Conservation (phyloP, 2,329 filamentous ascomycete species). For the Penicillium sp. region DNA sequence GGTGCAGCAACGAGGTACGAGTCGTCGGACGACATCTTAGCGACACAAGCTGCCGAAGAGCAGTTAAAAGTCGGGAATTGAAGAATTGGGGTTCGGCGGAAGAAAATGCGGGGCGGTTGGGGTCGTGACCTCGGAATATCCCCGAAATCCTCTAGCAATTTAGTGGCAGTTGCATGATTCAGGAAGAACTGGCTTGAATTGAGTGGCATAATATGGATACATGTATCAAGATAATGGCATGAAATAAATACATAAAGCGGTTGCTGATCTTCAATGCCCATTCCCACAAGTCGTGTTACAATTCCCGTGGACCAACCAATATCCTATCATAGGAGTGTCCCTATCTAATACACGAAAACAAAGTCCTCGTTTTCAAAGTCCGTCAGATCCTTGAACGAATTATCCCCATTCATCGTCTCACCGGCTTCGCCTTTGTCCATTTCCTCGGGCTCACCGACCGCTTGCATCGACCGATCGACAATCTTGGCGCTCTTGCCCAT, state of each 20-base stretch:
- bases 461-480: slow-evolving; percentile 65
- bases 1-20: slow-evolving; percentile 28
- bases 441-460: slow-evolving; percentile 30
- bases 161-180: neutral
- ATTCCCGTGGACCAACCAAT: neutral
- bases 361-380: slow-evolving; percentile 69
- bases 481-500: slow-evolving; percentile 65
- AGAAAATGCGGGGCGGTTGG: neutral
- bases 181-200: neutral
- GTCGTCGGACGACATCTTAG: slow-evolving; percentile 30
- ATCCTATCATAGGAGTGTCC: neutral
- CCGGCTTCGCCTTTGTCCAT: slow-evolving; percentile 36
- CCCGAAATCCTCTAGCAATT: neutral
- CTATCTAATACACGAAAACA: slow-evolving; percentile 58
- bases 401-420: slow-evolving; percentile 46
- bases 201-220: no score
- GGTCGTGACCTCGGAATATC: neutral
- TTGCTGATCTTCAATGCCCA: neutral
- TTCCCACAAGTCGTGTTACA: neutral
- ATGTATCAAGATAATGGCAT: no score
- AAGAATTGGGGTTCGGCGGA: neutral
- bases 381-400: slow-evolving; percentile 63
- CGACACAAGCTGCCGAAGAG: neutral
- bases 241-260: no score
- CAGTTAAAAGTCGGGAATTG: neutral